Conservation (phyloP, 495 filamentous ascomycete genomes). For the Talaromyces thailandensis region DNA sequence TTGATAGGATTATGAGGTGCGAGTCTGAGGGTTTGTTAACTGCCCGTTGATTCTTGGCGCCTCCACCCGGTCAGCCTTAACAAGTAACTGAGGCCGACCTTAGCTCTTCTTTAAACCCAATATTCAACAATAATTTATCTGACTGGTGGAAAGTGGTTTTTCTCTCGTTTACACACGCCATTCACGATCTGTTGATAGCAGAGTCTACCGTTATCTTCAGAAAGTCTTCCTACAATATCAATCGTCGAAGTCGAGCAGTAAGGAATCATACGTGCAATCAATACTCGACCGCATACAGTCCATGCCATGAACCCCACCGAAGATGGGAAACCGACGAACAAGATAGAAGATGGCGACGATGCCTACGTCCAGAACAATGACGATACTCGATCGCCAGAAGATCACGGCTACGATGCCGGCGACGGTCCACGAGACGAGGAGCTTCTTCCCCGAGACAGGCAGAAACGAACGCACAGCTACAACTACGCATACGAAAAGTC, state of each 20-base stretch:
- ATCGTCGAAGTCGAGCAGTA: not conserved
- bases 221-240: not conserved
- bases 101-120: not conserved
- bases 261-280: not conserved
- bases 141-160: not conserved
- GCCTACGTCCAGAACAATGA: constrained; percentile 6
- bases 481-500: constrained; percentile 85
- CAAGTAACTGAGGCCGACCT: not conserved
- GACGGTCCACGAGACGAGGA: constrained; percentile 26
- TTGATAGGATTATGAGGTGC: not conserved
- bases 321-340: constrained; percentile 3
- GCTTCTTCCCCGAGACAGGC: constrained; percentile 65
- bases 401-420: constrained; percentile 1
- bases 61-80: not conserved
- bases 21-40: not conserved
- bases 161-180: not conserved
- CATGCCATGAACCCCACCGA: constrained; percentile 1
- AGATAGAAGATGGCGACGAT: constrained; percentile 14
- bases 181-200: not conserved
- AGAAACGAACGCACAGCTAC: constrained; percentile 73
- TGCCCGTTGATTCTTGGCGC: not conserved
- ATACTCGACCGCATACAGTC: not conserved
- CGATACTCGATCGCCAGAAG: constrained; percentile 12
- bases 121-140: not conserved
- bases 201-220: not conserved